phyloP scores from a whole-genome alignment of 257 asterid genomes.

The Linaria vulgaris region DNA sequence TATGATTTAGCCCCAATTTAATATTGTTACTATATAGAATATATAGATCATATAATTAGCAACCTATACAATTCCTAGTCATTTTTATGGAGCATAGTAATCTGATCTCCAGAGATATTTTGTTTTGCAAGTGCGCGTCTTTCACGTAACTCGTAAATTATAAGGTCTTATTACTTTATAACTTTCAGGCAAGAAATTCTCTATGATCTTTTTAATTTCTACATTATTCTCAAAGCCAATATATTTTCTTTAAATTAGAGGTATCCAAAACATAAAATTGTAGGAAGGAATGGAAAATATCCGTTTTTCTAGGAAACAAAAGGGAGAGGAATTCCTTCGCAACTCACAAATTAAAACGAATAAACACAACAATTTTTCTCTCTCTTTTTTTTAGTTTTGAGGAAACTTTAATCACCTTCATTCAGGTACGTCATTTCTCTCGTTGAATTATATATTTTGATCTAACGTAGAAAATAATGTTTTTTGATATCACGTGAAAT shows the following conservation, averaged over 20 bases:
- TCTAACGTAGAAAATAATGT: not conserved
- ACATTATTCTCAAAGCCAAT: not conserved
- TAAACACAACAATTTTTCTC: conserved; percentile 16
- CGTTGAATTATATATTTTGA: not conserved
- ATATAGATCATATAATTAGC: too few relatives aligned
- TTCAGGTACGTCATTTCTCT: conserved; percentile 27
- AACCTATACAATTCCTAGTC: too few relatives aligned
- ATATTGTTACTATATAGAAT: too few relatives aligned
- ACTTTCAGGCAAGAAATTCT: not conserved
- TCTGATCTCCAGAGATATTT: too few relatives aligned
- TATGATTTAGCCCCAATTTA: too few relatives aligned
- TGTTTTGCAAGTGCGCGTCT: too few relatives aligned
- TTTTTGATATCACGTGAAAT: too few relatives aligned
- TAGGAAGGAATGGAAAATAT: conserved; percentile 10
- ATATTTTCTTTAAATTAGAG: conserved; percentile 6
- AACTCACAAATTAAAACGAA: conserved; percentile 12
- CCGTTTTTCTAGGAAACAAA: conserved; percentile 30
- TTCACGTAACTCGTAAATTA: not conserved
- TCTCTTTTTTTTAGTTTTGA: conserved; percentile 22
- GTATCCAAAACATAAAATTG: conserved; percentile 9
- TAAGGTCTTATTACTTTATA: not conserved
- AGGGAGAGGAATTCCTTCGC: conserved; percentile 10
- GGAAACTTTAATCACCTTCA: conserved; percentile 31
- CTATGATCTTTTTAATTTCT: not conserved
- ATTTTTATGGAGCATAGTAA: too few relatives aligned